Base-by-base conservation (phyloP, 768 basidiomycete genomes). In the Macrolepiota albuminosa region DNA sequence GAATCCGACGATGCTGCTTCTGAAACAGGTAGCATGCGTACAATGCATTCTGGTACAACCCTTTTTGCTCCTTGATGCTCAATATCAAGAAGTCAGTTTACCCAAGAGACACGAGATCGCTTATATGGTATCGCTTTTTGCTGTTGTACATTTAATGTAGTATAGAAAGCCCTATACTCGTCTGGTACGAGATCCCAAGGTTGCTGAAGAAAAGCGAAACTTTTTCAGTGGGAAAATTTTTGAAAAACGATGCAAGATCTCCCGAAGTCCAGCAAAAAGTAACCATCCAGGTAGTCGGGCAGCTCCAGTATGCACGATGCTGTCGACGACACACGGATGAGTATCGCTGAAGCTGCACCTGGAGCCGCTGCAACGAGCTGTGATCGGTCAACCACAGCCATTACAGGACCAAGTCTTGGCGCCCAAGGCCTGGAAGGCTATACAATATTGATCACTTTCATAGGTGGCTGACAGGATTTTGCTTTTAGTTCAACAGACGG, bases 231-330 rank as follows among this genome's bases (percentile, higher is more conserved):
- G 8, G 16, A 18, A 48, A 48, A 14, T 31, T 9, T 31, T 9
- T 18, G 18, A 18, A 14, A 50, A 21, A n/a, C 21, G 21, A 21
- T n/a, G 6, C 42, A 10, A 11, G 10, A 11, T 48, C 29, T 8
- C 11, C 26, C 13, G 2, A 21, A 26, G 26, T 26, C 26, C 6
- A 60, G 31, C 9, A 48, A 56, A 37, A 54, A 60, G 21, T 4
- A 37, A 72, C 42, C 68, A 63, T 2, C 69, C 72, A 1, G 75
- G 72, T 4, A 74, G 63, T 40, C 63, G 65, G 60, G 55, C 55
- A 61, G 26, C 49, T 40, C 56, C 55, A 61, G 56, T 61, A 53
- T 37, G 34, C 40, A 45, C 40, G 26, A 34, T 40, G 29, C 53
- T 1, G 26, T 31, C 18, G 31, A 42, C 18, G 26, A 29, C 18